Conservation (phyloP, 2,329 filamentous ascomycete species). For the Botrytis aclada region DNA sequence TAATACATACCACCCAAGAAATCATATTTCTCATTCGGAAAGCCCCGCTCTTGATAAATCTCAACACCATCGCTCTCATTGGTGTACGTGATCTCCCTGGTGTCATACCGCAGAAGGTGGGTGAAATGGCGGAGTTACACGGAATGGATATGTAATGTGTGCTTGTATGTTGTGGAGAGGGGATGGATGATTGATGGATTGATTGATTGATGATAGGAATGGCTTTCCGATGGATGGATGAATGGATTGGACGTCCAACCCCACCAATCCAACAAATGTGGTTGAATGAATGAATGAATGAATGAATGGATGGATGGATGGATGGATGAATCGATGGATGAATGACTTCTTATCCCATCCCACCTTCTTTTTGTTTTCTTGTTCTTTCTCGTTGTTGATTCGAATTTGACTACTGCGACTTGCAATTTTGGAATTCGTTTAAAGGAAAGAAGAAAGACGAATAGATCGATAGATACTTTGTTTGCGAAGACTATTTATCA, state of each 20-base stretch:
- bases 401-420: too few relatives aligned
- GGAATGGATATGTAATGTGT: too few relatives aligned
- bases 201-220: neutral
- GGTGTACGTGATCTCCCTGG: too few relatives aligned
- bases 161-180: neutral
- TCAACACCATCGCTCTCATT: too few relatives aligned
- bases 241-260: neutral
- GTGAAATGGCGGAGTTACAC: constrained; percentile 8
- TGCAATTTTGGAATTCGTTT: neutral
- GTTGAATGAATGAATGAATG: neutral
- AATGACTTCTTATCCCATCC: neutral
- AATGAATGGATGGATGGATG: neutral
- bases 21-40: too few relatives aligned
- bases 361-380: neutral
- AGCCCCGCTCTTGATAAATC: too few relatives aligned
- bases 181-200: neutral
- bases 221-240: neutral
- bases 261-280: neutral
- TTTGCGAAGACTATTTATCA: neutral
- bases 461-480: too few relatives aligned
- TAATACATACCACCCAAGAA: too few relatives aligned
- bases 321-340: too few relatives aligned
- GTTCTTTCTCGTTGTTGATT: neutral
- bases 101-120: neutral
- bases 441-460: neutral